Percentiles rank a stretch among this genome's conserved stretches.
Conservation (phyloP, 2,329 filamentous ascomycete species). For the Aspergillus quadricinctus region DNA sequence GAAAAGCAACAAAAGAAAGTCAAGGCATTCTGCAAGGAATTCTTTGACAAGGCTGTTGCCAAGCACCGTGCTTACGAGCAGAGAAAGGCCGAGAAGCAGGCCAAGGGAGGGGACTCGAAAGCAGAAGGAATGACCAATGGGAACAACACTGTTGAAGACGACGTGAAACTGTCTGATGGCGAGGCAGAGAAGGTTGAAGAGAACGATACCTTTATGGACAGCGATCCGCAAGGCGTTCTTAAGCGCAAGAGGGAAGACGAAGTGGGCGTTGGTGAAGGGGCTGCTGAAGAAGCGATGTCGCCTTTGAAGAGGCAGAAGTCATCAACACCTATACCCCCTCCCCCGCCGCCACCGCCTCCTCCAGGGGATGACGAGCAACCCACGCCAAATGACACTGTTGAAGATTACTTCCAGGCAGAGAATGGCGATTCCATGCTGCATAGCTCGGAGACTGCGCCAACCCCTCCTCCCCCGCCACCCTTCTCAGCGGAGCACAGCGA, state of each 20-base stretch:
- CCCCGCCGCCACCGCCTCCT: constrained; percentile 29
- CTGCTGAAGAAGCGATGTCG: constrained; percentile 40
- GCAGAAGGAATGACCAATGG: constrained; percentile 21
- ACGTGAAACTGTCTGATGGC: constrained; percentile 41
- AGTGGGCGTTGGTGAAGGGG: constrained; percentile 24
- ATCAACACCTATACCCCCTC: constrained; percentile 33
- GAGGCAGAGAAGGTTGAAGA: constrained; percentile 26
- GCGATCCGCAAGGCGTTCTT: constrained; percentile 1
- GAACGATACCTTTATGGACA: constrained; percentile 3
- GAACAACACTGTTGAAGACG: constrained; percentile 14
- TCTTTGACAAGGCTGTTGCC: constrained; percentile 76
- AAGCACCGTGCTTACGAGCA: constrained; percentile 70
- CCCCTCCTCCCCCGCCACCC: constrained; percentile 31
- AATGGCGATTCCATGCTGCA: constrained; percentile 13
- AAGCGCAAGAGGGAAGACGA: constrained; percentile 63
- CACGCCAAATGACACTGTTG: constrained; percentile 10
- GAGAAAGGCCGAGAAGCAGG: constrained; percentile 52
- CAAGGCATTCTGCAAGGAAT: constrained; percentile 78
- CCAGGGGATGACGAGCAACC: constrained; percentile 7
- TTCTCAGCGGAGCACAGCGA: constrained; percentile 22
- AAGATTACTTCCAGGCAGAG: constrained; percentile 15
- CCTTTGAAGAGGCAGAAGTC: constrained; percentile 55
- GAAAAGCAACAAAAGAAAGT: constrained; percentile 77
- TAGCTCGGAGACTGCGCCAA: constrained; percentile 18
- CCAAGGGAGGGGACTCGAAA: constrained; percentile 20